Evolutionary conservation across 139 green algal genomes (phyloP).

Genomic region (Tetradesmus lagerheimii): DNA sequence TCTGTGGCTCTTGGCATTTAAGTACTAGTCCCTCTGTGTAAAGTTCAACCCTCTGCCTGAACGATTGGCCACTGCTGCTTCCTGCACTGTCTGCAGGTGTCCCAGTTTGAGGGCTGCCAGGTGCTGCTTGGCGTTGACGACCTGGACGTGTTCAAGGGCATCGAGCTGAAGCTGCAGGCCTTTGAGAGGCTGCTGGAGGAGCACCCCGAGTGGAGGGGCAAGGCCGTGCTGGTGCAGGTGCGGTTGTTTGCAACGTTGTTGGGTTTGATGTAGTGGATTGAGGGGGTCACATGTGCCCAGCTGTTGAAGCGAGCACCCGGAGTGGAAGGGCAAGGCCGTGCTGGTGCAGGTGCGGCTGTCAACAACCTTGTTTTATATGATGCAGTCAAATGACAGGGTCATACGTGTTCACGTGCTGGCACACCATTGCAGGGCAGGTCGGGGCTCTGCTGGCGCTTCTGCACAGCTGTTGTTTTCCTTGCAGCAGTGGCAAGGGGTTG

Average conservation of each 20-base stretch:
- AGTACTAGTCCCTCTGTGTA: too few species aligned
- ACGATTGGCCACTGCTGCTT: background rate
- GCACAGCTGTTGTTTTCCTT: too few species aligned
- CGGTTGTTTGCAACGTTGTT: background rate
- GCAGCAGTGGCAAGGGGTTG: conserved; percentile 77
- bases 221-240: conserved; percentile 92
- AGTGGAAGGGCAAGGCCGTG: conserved; percentile 81
- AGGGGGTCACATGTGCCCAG: too few species aligned
- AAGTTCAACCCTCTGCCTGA: background rate
- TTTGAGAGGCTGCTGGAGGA: conserved; percentile 90
- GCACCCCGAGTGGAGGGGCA: conserved; percentile 84
- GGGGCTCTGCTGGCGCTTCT: background rate
- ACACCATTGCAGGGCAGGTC: too few species aligned
- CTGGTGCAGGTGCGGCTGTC: conserved; percentile 95
- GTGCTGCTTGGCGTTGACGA: conserved; percentile 94
- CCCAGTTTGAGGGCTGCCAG: conserved; percentile 41
- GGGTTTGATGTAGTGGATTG: too few species aligned
- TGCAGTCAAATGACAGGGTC: too few species aligned
- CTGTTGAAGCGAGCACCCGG: conserved; percentile 90
- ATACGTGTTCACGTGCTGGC: too few species aligned
- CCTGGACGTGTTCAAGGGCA: conserved; percentile 98
- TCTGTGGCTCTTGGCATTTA: too few species aligned
- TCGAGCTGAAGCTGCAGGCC: conserved; percentile 74
- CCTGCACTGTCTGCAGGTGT: conserved; percentile 17
- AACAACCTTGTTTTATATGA: too few species aligned